A percentile compares a stretch with the other conserved stretches of the same genome.
These are phyloP conservation scores for Geotrichum carabidarum DNA, from an alignment of 1,139 yeast species.

Conservation along the genomic window DNA sequence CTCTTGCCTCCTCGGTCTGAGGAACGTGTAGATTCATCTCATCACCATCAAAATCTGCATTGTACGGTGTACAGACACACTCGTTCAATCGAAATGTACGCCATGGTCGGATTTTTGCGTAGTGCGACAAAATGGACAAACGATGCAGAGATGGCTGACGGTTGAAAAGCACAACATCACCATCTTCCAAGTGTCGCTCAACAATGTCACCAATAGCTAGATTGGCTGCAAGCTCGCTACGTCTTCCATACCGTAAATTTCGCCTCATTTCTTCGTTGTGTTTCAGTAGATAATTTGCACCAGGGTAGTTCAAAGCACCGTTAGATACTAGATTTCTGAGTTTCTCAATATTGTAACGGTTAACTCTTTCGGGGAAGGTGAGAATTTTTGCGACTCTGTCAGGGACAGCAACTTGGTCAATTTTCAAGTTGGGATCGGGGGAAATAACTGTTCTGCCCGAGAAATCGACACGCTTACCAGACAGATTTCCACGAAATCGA, in stretches of 20 bases:
- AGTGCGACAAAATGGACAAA: constrained; percentile 88
- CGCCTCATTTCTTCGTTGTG: constrained; percentile 82
- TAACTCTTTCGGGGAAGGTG: constrained; percentile 93
- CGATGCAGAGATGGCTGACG: constrained; percentile 98
- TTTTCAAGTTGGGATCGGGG: constrained; percentile 92
- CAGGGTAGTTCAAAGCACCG: constrained; percentile 91
- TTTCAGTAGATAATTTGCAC: constrained; percentile 87
- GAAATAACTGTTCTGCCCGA: constrained; percentile 98
- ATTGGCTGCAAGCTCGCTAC: constrained; percentile 68
- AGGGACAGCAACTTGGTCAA: constrained; percentile 98
- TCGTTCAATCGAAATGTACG: constrained; percentile 94
- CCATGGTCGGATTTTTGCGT: constrained; percentile 96
- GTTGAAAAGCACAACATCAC: constrained; percentile 90
- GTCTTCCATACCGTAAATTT: constrained; percentile 83
- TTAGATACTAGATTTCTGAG: constrained; percentile 66
- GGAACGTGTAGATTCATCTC: constrained; percentile 99
- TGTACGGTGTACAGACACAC: constrained; percentile 98
- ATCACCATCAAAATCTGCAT: constrained; percentile 99
- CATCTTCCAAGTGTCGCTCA: constrained; percentile 97
- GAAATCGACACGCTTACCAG: constrained; percentile 98
- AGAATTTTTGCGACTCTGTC: constrained; percentile 92
- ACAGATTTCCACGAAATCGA: constrained; percentile 93
- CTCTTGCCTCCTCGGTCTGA: constrained; percentile 97
- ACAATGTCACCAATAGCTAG: constrained; percentile 86
- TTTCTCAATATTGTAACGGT: constrained; percentile 77